A percentile compares a stretch with the other conserved stretches of the same genome.
Evolutionary conservation across 805 yeast genomes (phyloP).

Genomic region (Wickerhamomyces alni): DNA sequence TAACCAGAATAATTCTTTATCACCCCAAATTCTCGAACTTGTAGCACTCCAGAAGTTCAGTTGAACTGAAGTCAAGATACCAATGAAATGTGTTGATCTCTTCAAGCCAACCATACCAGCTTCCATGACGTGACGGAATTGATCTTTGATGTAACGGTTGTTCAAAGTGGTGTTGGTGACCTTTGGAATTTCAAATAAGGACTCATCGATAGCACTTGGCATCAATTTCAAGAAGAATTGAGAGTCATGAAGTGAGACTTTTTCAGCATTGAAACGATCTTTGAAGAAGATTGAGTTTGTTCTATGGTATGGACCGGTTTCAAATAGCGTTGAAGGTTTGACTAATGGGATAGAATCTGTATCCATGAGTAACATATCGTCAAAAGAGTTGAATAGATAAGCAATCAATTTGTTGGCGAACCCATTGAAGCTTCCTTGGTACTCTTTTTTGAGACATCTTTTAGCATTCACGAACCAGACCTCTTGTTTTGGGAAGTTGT

Average conservation of each 20-base stretch:
- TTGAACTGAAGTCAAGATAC: slow-evolving; percentile 14
- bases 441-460: slow-evolving; percentile 21
- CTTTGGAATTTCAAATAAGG: slow-evolving; percentile 14
- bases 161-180: slow-evolving; percentile 10
- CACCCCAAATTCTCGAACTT: slow-evolving; percentile 59
- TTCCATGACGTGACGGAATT: slow-evolving; percentile 25
- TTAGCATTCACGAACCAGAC: slow-evolving; percentile 32
- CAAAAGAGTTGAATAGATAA: slow-evolving; percentile 38
- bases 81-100: slow-evolving; percentile 19
- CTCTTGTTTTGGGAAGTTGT: slow-evolving; percentile 25
- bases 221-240: slow-evolving; percentile 29
- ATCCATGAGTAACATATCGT: slow-evolving; percentile 40
- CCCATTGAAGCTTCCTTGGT: slow-evolving; percentile 27
- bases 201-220: slow-evolving; percentile 27
- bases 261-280: slow-evolving; percentile 25
- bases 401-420: slow-evolving; percentile 44
- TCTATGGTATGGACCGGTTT: slow-evolving; percentile 27
- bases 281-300: slow-evolving; percentile 38
- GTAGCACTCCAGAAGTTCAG: slow-evolving; percentile 34
- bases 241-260: slow-evolving; percentile 22
- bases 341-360: slow-evolving; percentile 43
- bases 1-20: slow-evolving; percentile 73
- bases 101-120: slow-evolving; percentile 28
- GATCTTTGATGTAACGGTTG: slow-evolving; percentile 16
- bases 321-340: slow-evolving; percentile 29